These are phyloP conservation scores for Trypanosoma scelopori DNA, from an alignment of 208 protist genomes.

Conservation along the genomic window DNA sequence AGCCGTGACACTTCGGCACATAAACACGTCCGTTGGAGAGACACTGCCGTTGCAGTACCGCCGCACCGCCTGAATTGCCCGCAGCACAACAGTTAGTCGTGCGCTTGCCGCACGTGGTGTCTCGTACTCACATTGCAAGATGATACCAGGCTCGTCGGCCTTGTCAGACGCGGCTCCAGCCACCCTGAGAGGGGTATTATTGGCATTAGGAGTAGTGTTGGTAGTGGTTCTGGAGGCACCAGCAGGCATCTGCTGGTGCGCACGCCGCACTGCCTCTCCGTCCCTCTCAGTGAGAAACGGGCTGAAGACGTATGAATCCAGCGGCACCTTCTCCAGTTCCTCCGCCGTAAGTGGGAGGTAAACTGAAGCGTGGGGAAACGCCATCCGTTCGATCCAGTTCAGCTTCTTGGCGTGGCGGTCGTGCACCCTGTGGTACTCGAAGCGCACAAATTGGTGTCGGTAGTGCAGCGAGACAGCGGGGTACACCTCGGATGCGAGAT, in stretches of 20 bases:
- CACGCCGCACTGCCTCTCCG: background rate
- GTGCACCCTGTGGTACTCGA: constrained; percentile 82
- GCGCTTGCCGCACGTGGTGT: constrained; percentile 50
- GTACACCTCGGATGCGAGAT: constrained; percentile 86
- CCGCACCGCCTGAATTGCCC: constrained; percentile 71
- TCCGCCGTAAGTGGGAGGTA: constrained; percentile 49
- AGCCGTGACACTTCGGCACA: constrained; percentile 60
- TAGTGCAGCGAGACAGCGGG: constrained; percentile 92
- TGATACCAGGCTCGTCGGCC: background rate
- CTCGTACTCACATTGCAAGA: constrained; percentile 34
- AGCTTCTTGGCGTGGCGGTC: constrained; percentile 48
- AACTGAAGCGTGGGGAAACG: constrained; percentile 57
- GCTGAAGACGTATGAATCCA: constrained; percentile 83
- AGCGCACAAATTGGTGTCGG: constrained; percentile 90
- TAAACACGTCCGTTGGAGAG: constrained; percentile 40
- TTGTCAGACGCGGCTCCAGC: background rate
- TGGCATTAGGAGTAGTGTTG: constrained; percentile 3
- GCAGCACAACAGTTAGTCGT: constrained; percentile 60
- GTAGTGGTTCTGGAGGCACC: background rate
- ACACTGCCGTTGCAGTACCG: constrained; percentile 40
- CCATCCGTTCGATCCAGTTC: constrained; percentile 70
- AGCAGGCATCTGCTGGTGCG: background rate
- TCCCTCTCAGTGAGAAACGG: constrained; percentile 41
- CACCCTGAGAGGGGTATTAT: constrained; percentile 6
- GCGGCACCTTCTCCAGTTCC: constrained; percentile 51